Evolutionary conservation across 805 yeast genomes (phyloP), one percentile per base, ranked within the genome.

Genomic region (Metschnikowia reukaufii): DNA sequence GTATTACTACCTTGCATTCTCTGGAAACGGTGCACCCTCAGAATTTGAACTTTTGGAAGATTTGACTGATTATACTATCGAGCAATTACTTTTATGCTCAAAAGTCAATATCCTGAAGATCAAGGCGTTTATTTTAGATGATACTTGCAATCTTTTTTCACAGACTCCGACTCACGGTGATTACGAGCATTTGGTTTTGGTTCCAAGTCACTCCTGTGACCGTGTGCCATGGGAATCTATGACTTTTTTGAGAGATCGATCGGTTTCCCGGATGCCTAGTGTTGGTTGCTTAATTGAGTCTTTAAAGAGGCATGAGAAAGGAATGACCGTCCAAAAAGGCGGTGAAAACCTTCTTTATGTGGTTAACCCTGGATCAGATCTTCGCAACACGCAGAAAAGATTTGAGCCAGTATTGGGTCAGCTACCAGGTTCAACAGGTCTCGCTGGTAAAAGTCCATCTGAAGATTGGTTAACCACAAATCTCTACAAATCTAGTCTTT

Each of bases 181-280:
- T n/a, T 5, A 12, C 12, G 66, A 72, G 6, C 97, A 91, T 62
- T 68, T 84, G 0, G 82, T 92, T 1, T 66, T 94, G 39, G 69
- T 94, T 3, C 79, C 88, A 3, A 84, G 91, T 20, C 75, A 82
- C 41, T 66, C 68, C 6, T 83, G 95, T 53, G 78, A 79, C n/a
- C 61, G 64, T 16, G 71, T 94, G 27, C 99, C 99, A 0, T 94
- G 98, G 98, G 99, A 94, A 59, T 83, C 89, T 1, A 60, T 91
- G 27, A 76, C 82, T 0, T 73, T 76, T 36, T 61, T 91, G 45
- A 64, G 78, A 42, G 59, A 61, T 0, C 68, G 65, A 39, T 82
- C 96, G 0, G 76, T 86, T 0, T 79, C 95, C 0, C 70, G 98
- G 52, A 76, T 90, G 64, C 96, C 97, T 0, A 85, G 96, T 0